phyloP scores from a whole-genome alignment of 371 early-diverging fungal species.

The Dinochytrium kinnereticum region DNA sequence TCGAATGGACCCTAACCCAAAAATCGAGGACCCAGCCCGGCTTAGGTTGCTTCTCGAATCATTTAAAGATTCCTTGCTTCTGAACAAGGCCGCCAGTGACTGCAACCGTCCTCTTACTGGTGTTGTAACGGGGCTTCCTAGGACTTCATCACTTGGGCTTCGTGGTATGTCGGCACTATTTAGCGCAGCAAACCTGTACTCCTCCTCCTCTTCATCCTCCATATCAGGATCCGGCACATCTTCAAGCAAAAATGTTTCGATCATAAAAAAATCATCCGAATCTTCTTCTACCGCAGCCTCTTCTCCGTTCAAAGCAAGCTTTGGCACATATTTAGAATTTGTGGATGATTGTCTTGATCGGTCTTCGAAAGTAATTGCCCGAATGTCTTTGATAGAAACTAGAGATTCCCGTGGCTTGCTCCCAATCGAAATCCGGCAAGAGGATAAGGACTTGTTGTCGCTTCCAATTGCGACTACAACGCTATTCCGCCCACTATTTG shows the following conservation, averaged over 20 bases:
- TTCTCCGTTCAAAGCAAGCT: background rate
- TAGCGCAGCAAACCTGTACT: background rate
- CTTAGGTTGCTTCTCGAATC: background rate
- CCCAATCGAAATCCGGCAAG: background rate
- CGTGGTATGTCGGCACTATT: background rate
- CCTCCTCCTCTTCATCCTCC: conserved; percentile 6
- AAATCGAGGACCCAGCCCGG: background rate
- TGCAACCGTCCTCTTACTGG: background rate
- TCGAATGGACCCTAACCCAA: background rate
- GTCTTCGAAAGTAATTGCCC: background rate
- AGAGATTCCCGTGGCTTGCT: background rate
- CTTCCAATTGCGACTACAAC: background rate
- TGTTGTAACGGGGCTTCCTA: background rate
- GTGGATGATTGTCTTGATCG: background rate
- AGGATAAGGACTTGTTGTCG: background rate
- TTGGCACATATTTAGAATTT: background rate
- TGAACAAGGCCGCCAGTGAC: background rate
- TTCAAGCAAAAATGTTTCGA: conserved; percentile 34
- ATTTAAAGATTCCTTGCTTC: background rate
- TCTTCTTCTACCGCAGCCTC: background rate
- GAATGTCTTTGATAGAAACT: background rate
- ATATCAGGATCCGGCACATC: conserved; percentile 44
- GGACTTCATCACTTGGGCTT: background rate
- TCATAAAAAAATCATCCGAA: background rate
- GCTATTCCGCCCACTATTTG: background rate